A percentile compares a stretch with the other conserved stretches of the same genome.
Evolutionary conservation across 805 yeast species (phyloP).

Genomic region (Ogataea pignaliae): DNA sequence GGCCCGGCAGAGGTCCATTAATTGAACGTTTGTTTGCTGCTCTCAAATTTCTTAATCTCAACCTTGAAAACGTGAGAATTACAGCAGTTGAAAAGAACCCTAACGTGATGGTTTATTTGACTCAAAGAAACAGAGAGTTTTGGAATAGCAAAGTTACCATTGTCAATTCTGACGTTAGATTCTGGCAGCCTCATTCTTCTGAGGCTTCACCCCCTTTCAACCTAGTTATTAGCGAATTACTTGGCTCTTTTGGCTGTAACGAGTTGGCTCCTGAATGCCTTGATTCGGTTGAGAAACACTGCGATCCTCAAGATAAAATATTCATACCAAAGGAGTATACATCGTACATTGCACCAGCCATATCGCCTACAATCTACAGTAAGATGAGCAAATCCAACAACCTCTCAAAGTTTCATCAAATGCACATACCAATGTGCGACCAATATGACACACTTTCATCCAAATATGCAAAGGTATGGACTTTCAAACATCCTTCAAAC

Average conservation of each 20-base stretch:
- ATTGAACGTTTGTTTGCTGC: slow-evolving; percentile 50
- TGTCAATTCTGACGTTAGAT: slow-evolving; percentile 55
- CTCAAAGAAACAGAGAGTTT: slow-evolving; percentile 40
- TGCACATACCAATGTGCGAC: slow-evolving; percentile 29
- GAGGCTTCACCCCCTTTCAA: slow-evolving; percentile 38
- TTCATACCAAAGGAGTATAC: slow-evolving; percentile 61
- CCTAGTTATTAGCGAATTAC: slow-evolving; percentile 70
- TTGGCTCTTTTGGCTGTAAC: slow-evolving; percentile 92
- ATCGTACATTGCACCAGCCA: slow-evolving; percentile 63
- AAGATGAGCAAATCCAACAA: slow-evolving; percentile 20
- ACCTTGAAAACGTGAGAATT: slow-evolving; percentile 28
- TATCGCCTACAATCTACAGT: slow-evolving; percentile 48
- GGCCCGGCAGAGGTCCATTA: slow-evolving; percentile 88
- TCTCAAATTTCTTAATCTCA: slow-evolving; percentile 28
- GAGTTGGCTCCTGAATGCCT: slow-evolving; percentile 85
- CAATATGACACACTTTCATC: slow-evolving; percentile 40
- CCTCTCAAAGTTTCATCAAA: slow-evolving; percentile 15
- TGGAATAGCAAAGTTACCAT: slow-evolving; percentile 56
- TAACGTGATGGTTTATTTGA: slow-evolving; percentile 49
- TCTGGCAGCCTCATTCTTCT: slow-evolving; percentile 32
- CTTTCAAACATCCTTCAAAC: slow-evolving; percentile 42
- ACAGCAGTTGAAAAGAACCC: slow-evolving; percentile 72
- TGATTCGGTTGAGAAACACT: slow-evolving; percentile 34
- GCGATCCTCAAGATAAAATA: slow-evolving; percentile 45
- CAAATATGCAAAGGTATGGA: slow-evolving; percentile 53